Evolutionary conservation across 805 yeast species (phyloP), one percentile per base, ranked within the genome.

Genomic region (Lachancea kluyveri): DNA sequence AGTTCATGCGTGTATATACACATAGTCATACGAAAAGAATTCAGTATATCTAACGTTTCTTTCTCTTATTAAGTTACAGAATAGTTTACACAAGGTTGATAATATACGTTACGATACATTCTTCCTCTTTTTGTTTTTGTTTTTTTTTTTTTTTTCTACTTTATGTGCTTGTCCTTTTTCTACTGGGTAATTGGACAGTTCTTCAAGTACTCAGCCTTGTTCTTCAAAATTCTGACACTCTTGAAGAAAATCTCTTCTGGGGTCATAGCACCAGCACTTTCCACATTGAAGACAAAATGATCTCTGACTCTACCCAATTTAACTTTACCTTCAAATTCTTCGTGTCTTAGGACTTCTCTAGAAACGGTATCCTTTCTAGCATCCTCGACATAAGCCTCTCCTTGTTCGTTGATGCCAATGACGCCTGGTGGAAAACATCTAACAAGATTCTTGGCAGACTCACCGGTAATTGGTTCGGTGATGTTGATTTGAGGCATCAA

Each of bases 181-280:
- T 59, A 69, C 53, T 73, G 77, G 26, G 77, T 73, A 39, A 83
- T 80, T 30, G 92, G 90, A 59, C 92, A 83, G 52, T 67, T 74
- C 55, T 82, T 76, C 59, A 83, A 66, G 54, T 79, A 80, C 42
- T 78, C 84, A 21, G 84, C 88, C 65, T 92, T 92, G 54, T 80
- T 79, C 60, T 77, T 83, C 57, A 92, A 69, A 33, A 87, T 78
- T 57, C 90, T 73, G 30, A 92, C 82, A 39, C 90, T 77, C 59
- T 90, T 92, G 64, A 86, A 77, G 62, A 92, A 92, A 33, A 92
- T 86, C 64, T 90, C 97, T 50, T 85, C 95, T 14, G 98, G 96
- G 10, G 86, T 68, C 95, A 92, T 88, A 24, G 96, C 95, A 23
- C 98, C 97, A 3, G 95, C 79, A 35, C 90, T 78, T 62, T 92